A percentile compares a stretch with the other conserved stretches of the same genome.
Evolutionary conservation across 345 rosid genomes (phyloP).

Genomic region (Ricinus communis): DNA sequence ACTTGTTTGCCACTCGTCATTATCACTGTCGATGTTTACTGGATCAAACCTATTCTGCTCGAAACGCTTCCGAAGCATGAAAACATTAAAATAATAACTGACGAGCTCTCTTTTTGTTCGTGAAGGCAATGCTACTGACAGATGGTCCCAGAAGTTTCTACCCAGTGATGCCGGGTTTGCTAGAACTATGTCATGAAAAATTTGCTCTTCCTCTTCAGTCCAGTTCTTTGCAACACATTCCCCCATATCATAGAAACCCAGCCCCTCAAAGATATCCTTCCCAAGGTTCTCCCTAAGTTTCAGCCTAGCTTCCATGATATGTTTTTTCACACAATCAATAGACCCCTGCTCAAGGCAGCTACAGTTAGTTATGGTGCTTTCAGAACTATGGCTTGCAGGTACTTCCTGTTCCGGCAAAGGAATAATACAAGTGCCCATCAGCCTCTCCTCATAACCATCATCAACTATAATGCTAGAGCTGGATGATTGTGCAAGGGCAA

Average conservation of each 20-base stretch:
- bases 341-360: conserved; percentile 55
- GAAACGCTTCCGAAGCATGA: conserved; percentile 57
- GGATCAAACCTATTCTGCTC: conserved; percentile 58
- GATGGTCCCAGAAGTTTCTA: conserved; percentile 65
- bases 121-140: conserved; percentile 49
- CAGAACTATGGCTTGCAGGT: conserved; percentile 19
- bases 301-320: conserved; percentile 59
- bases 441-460: conserved; percentile 28
- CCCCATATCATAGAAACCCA: conserved; percentile 75
- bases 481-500: conserved; percentile 6
- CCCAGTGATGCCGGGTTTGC: conserved; percentile 54
- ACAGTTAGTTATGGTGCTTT: conserved; percentile 43
- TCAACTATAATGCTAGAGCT: neutral
- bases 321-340: conserved; percentile 57
- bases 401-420: conserved; percentile 49
- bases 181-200: conserved; percentile 53
- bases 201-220: conserved; percentile 57
- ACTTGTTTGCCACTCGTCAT: conserved; percentile 64
- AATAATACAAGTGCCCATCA: conserved; percentile 57
- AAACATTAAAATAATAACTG: conserved; percentile 76
- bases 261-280: conserved; percentile 43
- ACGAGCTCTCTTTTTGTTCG: conserved; percentile 58
- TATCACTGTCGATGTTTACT: conserved; percentile 66
- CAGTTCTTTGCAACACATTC: conserved; percentile 57
- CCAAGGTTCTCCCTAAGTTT: conserved; percentile 50